Conservation (phyloP, 257 asterid genomes). For the Echites panduratus region DNA sequence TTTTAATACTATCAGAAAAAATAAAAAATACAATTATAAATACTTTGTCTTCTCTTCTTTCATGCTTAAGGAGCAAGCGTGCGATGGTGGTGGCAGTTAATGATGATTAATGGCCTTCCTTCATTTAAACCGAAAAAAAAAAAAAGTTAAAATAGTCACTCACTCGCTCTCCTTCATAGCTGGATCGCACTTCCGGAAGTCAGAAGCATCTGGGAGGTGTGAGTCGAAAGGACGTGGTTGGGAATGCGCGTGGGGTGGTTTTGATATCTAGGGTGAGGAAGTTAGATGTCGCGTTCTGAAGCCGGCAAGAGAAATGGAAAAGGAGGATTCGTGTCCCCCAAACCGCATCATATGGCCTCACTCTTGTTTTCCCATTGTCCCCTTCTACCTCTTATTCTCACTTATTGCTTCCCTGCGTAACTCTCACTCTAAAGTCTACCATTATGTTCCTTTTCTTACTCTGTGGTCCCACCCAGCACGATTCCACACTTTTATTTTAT, state of each 20-base stretch:
- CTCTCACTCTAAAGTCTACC: constrained; percentile 14
- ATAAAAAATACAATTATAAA: too few species aligned
- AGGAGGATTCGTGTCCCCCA: constrained; percentile 28
- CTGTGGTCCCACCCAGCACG: not conserved
- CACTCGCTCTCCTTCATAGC: not conserved
- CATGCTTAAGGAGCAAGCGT: constrained; percentile 34
- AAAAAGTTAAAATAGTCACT: too few species aligned
- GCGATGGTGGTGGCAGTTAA: constrained; percentile 27
- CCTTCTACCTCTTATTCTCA: constrained; percentile 11
- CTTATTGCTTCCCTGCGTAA: constrained; percentile 23
- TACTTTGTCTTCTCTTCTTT: not conserved
- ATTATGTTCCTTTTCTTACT: too few species aligned
- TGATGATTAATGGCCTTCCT: constrained; percentile 21
- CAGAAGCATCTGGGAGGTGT: not conserved
- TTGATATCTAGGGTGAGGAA: not conserved
- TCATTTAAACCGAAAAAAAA: not conserved
- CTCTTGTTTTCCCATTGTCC: constrained; percentile 17
- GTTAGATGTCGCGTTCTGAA: constrained; percentile 27
- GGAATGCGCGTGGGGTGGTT: not conserved
- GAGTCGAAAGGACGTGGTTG: too few species aligned
- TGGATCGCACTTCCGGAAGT: not conserved
- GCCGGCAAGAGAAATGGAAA: constrained; percentile 21
- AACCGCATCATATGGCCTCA: constrained; percentile 16
- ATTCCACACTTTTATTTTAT: too few species aligned
- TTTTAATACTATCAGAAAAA: not conserved